These are phyloP conservation scores for Termitomyces sp. DNA, from an alignment of 768 basidiomycete species.

Conservation along the genomic window DNA sequence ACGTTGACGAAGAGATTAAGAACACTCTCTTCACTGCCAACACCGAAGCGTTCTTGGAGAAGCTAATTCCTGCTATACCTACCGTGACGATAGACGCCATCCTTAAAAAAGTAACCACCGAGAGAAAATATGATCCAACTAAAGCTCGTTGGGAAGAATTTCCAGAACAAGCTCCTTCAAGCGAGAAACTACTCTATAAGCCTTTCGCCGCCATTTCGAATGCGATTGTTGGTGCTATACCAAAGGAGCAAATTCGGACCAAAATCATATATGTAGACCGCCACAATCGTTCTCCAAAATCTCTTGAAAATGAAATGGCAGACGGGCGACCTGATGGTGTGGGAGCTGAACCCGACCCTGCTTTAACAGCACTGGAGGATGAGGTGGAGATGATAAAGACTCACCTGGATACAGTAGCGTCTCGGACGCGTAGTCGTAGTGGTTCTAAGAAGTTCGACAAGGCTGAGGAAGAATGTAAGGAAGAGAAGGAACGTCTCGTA, in stretches of 20 bases:
- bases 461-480: neutral
- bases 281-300: neutral
- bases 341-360: neutral
- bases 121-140: no score
- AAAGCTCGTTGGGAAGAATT: neutral
- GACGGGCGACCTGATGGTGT: neutral
- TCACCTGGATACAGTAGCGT: no score
- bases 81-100: no score
- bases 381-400: neutral
- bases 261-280: neutral
- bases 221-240: neutral
- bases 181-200: neutral
- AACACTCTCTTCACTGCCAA: neutral
- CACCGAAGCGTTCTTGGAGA: neutral
- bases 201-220: neutral
- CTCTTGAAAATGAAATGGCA: neutral
- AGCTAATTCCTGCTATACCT: neutral
- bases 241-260: neutral
- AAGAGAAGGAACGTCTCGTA: neutral
- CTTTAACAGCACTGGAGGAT: neutral
- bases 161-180: neutral
- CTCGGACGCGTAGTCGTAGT: no score
- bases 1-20: neutral
- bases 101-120: neutral
- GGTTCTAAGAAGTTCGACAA: no score